Base-by-base conservation (phyloP, 2,329 filamentous ascomycete species). In the Diaporthe batatas region DNA sequence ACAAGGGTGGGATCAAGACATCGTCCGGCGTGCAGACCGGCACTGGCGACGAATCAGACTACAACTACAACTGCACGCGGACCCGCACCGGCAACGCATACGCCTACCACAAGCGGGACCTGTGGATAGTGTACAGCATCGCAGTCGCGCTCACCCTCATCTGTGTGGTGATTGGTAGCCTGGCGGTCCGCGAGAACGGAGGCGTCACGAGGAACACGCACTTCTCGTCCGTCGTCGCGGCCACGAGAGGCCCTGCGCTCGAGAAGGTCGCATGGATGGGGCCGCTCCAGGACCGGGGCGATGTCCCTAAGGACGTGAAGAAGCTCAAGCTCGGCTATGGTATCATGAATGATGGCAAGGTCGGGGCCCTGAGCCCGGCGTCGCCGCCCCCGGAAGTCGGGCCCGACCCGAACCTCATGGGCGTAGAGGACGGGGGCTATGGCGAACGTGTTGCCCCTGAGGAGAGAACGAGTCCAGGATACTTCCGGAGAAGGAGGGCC, bases 211-310 rank as follows among this genome's bases (percentile, higher is more conserved):
- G 82, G 44, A 81, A 83, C 75, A 81, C 79, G 32, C 78, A 79
- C 6, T 83, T 84, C 76, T 84, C 82, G 11, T 82, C 80, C 75
- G 80, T 85, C 65, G 79, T 84, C n/a, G 82, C 83, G 2, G 82
- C 83, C 16, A 84, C 83, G 21, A 77, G 83, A 34, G 84, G 83
- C 1, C 80, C 79, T 1, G 81, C 81, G n/a, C 77, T 84, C 3
- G 83, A 85, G 59, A 79, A 77, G 59, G 75, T 84, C 29, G 77
- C 77, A 1, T 79, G 79, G 75, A 44, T 42, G 73, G 75, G 75
- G 6, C 73, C 73, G 25, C 39, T 70, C 16, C 73, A 74, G 62
- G 73, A 74, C 49, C n/a, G 73, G 23, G 65, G 73, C 0, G 68
- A 75, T 49, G 76, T 79, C 34, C 75, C 78, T 18, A 23, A 21